Evolutionary conservation across 2,329 filamentous ascomycete genomes (phyloP), one percentile per base, ranked within the genome.

Genomic region (Pseudogymnoascus sp.): DNA sequence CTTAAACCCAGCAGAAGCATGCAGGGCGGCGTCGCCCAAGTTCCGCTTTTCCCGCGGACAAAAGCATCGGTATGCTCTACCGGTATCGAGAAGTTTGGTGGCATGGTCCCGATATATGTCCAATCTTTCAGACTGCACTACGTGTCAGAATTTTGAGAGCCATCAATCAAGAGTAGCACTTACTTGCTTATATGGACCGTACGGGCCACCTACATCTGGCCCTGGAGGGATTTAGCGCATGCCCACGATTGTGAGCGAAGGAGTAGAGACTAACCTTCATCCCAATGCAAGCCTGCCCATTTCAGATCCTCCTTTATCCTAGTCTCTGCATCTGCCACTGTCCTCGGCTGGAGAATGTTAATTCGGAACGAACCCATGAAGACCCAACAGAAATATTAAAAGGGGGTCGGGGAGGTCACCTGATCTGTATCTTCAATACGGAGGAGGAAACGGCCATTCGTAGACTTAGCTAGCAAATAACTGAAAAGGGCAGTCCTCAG

Each of bases 401-500:
- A 38, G 61, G 16, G 36, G 25, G 6, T 19, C 9, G 23, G 8
- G 23, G 35, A 60, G 64, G 61, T 69, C 75, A 92, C 90, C 81
- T 91, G 90, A 75, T 97, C 94, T 4, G 94, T 99, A 74, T 99
- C 94, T 77, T 99, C 94, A 66, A 99, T 86, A 8, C 94, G 86
- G 59, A 99, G 78, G 9, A 99, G 76, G 70, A 99, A 99, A 73
- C 96, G 89, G 5, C 94, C 94, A 4, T 89, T 87, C 0, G 94
- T 96, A 2, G 88, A 85, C 70, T 87, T 90, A 0, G 94, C 92
- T n/a, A 96, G 81, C 4, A 99, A 79, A 68, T 93, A 97, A 71
- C 96, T 97, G 78, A 92, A 97, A n/a, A 99, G 76, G 0, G 95
- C 95, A 0, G 94, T 99, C 63, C 94, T 83, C 36, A 99, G 75